Conservation (phyloP, 805 yeast species). For the Starmera quercuum region DNA sequence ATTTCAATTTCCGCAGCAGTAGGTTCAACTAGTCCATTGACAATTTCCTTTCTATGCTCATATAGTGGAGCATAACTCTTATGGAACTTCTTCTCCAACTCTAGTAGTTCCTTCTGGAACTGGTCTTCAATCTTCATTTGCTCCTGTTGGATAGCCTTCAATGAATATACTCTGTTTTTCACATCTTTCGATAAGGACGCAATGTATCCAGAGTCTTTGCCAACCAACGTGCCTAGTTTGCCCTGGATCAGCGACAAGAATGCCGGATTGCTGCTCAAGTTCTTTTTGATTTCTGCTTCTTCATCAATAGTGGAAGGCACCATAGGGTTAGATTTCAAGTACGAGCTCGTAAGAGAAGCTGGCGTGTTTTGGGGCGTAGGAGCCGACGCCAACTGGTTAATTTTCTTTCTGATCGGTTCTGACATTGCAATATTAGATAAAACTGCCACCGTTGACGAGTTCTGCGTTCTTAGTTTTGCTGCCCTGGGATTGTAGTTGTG, state of each 20-base stretch:
- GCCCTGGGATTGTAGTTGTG: no score
- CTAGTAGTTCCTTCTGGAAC: conserved; percentile 83
- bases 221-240: conserved; percentile 75
- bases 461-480: no score
- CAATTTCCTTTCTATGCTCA: conserved; percentile 61
- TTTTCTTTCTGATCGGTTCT: conserved; percentile 75
- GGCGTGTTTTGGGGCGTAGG: conserved; percentile 99
- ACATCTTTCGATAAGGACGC: conserved; percentile 65
- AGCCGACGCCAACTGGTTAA: conserved; percentile 77
- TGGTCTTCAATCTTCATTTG: conserved; percentile 83
- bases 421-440: conserved; percentile 44
- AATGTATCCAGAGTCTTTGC: conserved; percentile 81
- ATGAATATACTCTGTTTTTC: conserved; percentile 69
- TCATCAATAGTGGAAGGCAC: conserved; percentile 70
- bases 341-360: conserved; percentile 72
- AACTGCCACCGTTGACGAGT: no score
- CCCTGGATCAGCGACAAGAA: conserved; percentile 85
- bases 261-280: conserved; percentile 71
- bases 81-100: conserved; percentile 75
- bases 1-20: conserved; percentile 66
- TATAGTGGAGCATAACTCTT: conserved; percentile 69
- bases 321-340: conserved; percentile 55
- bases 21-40: conserved; percentile 72
- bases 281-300: conserved; percentile 26
- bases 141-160: conserved; percentile 73